Conservation (phyloP, 2,329 filamentous ascomycete genomes). For the Penicillium sp. region DNA sequence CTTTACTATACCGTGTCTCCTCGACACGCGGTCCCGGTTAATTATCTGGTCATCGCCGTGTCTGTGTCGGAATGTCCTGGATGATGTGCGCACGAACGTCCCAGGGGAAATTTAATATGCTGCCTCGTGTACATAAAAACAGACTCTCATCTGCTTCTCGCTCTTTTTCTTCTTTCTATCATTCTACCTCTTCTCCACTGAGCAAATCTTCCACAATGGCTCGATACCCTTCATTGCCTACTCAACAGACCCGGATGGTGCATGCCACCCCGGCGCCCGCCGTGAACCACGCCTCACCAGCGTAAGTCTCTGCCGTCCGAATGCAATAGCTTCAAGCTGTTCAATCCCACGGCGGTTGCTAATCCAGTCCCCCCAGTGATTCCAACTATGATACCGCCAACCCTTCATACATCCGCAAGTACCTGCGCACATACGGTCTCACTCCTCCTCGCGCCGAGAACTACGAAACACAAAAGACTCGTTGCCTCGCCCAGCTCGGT, state of each 20-base stretch:
- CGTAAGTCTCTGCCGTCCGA: conserved; percentile 27
- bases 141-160: conserved; percentile 24
- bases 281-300: conserved; percentile 34
- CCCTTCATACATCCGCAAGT: conserved; percentile 53
- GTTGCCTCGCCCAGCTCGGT: conserved; percentile 52
- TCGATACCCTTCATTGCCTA: conserved; percentile 29
- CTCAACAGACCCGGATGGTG: conserved; percentile 39
- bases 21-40: conserved; percentile 23
- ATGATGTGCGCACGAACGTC: conserved; percentile 28
- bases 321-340: neutral
- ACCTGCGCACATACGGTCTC: conserved; percentile 54
- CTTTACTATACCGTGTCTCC: conserved; percentile 23
- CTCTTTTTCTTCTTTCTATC: conserved; percentile 18
- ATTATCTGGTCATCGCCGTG: conserved; percentile 43
- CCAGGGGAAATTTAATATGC: conserved; percentile 35
- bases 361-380: conserved; percentile 29
- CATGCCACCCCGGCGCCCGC: conserved; percentile 34
- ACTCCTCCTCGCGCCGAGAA: conserved; percentile 52
- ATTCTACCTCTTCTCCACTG: conserved; percentile 20
- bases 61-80: conserved; percentile 52
- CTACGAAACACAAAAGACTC: conserved; percentile 52
- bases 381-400: conserved; percentile 53
- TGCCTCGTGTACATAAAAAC: conserved; percentile 38
- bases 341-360: conserved; percentile 10
- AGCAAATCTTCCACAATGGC: conserved; percentile 32